phyloP scores from a whole-genome alignment of 169 alveolate species.

The Plasmodium malariae region DNA sequence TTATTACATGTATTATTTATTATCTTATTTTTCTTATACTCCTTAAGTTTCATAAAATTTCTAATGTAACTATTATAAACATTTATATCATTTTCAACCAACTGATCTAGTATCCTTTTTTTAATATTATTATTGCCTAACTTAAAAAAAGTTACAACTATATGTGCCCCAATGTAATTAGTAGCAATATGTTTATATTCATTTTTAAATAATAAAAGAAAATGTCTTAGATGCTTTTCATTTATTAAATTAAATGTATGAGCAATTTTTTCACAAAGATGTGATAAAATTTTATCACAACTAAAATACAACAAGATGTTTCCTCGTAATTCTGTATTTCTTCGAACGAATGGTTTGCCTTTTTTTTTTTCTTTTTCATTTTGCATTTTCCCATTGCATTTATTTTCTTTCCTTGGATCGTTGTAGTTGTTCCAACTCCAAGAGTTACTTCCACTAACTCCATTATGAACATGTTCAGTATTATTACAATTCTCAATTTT shows the following conservation, averaged over 20 bases:
- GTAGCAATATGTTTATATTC: slow-evolving; percentile 59
- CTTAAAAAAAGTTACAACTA: slow-evolving; percentile 62
- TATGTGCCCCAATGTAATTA: slow-evolving; percentile 50
- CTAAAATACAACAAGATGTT: slow-evolving; percentile 56
- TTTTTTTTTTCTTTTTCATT: not conserved
- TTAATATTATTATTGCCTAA: slow-evolving; percentile 41
- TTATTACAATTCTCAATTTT: not conserved
- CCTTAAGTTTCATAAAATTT: slow-evolving; percentile 63
- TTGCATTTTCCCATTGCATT: not conserved
- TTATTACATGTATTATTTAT: slow-evolving; percentile 27
- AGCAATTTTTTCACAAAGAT: slow-evolving; percentile 73
- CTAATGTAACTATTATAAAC: slow-evolving; percentile 35
- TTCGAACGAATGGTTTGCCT: slow-evolving; percentile 29
- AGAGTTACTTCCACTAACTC: not conserved
- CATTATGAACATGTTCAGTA: not conserved
- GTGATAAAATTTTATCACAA: slow-evolving; percentile 52
- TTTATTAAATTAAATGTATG: slow-evolving; percentile 50
- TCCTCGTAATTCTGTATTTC: slow-evolving; percentile 46
- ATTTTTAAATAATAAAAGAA: slow-evolving; percentile 43
- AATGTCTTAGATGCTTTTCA: slow-evolving; percentile 43
- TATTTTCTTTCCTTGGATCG: not conserved
- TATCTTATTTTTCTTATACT: slow-evolving; percentile 55
- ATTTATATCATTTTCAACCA: slow-evolving; percentile 42
- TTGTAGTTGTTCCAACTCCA: not conserved
- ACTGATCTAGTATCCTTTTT: slow-evolving; percentile 38